Percentiles rank a stretch among this genome's conserved stretches.
phyloP scores from a whole-genome alignment of 768 basidiomycete genomes.

The Tulasnella sp. region DNA sequence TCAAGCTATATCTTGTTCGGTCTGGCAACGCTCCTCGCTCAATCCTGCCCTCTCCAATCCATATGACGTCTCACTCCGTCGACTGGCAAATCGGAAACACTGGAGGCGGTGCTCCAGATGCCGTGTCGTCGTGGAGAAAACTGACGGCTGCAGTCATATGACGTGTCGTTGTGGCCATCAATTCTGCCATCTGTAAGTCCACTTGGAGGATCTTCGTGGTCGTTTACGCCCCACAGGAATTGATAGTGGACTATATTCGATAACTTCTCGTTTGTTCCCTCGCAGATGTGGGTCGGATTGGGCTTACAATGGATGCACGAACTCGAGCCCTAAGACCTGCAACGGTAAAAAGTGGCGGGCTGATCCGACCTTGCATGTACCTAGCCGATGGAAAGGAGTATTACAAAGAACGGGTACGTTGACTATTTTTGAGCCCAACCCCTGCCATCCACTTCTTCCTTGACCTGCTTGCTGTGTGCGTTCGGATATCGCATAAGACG shows the following conservation, averaged over 20 bases:
- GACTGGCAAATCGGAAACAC: background rate
- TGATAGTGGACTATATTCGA: background rate
- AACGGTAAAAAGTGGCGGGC: too few relatives aligned
- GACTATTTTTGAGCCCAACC: too few relatives aligned
- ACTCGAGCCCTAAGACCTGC: too few relatives aligned
- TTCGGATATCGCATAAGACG: too few relatives aligned
- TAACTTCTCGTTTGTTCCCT: background rate
- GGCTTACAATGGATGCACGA: background rate
- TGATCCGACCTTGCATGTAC: too few relatives aligned
- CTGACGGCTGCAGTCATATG: slow-evolving; percentile 7
- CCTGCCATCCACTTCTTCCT: too few relatives aligned
- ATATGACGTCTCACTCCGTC: background rate
- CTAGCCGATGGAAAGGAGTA: too few relatives aligned
- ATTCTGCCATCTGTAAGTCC: background rate
- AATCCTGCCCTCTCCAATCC: background rate
- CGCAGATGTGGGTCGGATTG: background rate
- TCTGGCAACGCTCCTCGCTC: background rate
- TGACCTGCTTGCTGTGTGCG: too few relatives aligned
- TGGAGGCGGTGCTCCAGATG: slow-evolving; percentile 1
- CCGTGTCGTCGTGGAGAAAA: background rate
- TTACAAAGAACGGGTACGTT: too few relatives aligned
- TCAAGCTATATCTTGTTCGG: slow-evolving; percentile 1
- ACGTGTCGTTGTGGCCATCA: slow-evolving; percentile 8
- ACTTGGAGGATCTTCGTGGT: background rate
- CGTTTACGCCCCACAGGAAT: background rate